Evolutionary conservation across 495 filamentous ascomycete species (phyloP).

Genomic region (Aspergillus leporis): DNA sequence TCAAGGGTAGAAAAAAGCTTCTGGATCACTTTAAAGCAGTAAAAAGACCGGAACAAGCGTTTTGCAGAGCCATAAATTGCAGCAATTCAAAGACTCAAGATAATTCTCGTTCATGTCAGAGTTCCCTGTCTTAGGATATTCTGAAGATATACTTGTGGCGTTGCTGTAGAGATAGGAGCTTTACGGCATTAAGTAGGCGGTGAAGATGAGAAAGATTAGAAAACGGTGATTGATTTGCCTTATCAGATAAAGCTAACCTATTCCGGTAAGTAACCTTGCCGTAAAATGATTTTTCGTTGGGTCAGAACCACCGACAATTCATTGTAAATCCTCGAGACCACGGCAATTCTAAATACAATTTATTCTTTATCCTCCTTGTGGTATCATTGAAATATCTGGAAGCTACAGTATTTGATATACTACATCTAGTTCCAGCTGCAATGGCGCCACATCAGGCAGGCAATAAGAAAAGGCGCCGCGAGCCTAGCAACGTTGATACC

Average conservation of each 20-base stretch:
- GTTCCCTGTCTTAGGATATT: no score
- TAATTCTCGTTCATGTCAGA: no score
- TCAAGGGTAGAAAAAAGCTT: no score
- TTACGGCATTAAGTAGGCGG: background rate
- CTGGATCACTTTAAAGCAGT: no score
- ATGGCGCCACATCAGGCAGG: conserved; percentile 29
- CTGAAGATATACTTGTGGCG: background rate
- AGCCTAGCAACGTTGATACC: conserved; percentile 45
- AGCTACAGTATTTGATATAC: background rate
- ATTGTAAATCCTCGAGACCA: background rate
- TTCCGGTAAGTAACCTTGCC: background rate
- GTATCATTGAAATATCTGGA: background rate
- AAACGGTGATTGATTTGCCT: background rate
- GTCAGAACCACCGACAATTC: background rate
- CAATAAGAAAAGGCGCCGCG: conserved; percentile 49
- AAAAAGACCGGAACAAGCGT: no score
- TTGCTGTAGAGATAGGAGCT: background rate
- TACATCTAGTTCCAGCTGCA: background rate
- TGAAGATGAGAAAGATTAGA: background rate
- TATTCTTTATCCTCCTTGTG: background rate
- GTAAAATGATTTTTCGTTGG: conserved; percentile 3
- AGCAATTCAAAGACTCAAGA: no score
- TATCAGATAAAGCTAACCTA: background rate
- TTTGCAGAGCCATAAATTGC: no score
- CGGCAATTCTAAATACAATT: background rate